phyloP scores from a whole-genome alignment of 768 basidiomycete genomes.

The Tricholoma hemisulphureum region DNA sequence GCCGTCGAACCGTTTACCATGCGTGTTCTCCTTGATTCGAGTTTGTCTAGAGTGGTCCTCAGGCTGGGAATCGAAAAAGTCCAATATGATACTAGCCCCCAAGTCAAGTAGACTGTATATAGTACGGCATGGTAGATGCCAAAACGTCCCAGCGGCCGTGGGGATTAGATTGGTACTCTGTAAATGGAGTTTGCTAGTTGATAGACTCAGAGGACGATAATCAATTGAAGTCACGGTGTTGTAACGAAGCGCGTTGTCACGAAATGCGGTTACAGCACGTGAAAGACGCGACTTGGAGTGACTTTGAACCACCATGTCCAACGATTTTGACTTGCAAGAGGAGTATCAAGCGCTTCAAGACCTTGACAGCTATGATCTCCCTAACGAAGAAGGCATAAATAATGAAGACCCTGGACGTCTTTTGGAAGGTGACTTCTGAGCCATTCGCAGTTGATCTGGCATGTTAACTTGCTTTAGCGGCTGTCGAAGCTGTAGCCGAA shows the following conservation, averaged over 20 bases:
- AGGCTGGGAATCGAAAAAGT: no score
- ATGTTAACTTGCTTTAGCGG: constrained; percentile 43
- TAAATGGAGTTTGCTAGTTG: background rate
- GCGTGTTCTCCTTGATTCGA: no score
- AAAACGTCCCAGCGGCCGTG: no score
- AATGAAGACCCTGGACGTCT: constrained; percentile 53
- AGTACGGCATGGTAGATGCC: no score
- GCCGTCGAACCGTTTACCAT: no score
- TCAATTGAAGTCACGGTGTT: background rate
- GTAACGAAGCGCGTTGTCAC: constrained; percentile 5
- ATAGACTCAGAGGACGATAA: background rate
- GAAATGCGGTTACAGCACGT: no score
- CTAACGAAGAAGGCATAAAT: constrained; percentile 63
- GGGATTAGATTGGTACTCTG: no score
- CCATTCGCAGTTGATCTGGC: background rate
- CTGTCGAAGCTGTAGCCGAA: constrained; percentile 78
- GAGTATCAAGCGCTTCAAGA: constrained; percentile 69
- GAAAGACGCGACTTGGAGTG: constrained; percentile 14
- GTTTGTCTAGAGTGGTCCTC: no score
- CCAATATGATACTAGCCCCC: no score
- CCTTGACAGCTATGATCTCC: constrained; percentile 59
- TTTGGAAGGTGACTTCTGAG: constrained; percentile 51
- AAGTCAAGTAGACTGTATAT: no score
- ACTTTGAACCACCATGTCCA: constrained; percentile 29
- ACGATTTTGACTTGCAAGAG: constrained; percentile 73